phyloP scores from a whole-genome alignment of 495 filamentous ascomycete genomes.

The Jackrogersella minutella region DNA sequence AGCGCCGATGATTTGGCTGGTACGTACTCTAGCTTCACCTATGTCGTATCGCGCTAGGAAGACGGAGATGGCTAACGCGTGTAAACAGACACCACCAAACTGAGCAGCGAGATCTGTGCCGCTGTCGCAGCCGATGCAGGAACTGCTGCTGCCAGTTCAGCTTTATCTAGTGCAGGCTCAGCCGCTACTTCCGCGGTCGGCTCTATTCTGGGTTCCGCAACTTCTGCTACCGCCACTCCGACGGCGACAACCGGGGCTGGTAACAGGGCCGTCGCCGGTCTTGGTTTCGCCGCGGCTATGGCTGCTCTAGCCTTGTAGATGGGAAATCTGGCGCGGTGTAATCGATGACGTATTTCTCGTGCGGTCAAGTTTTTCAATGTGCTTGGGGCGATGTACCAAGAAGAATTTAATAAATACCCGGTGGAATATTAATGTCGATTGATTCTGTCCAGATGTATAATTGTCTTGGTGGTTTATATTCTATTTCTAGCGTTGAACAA shows the following conservation, averaged over 20 bases:
- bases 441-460: slow-evolving; percentile 1
- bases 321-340: background rate
- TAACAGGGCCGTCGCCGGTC: slow-evolving; percentile 26
- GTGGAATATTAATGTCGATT: slow-evolving; percentile 15
- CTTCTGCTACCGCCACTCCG: slow-evolving; percentile 8
- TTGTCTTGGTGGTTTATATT: slow-evolving; percentile 14
- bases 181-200: slow-evolving; percentile 24
- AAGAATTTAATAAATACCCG: slow-evolving; percentile 20
- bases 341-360: background rate
- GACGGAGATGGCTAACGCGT: slow-evolving; percentile 7
- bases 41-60: background rate
- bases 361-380: background rate
- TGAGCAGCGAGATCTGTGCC: slow-evolving; percentile 27
- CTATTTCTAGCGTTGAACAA: slow-evolving; percentile 1
- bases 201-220: slow-evolving; percentile 1
- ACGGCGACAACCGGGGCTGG: slow-evolving; percentile 31
- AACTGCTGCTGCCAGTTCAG: slow-evolving; percentile 20
- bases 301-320: slow-evolving; percentile 46
- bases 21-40: slow-evolving; percentile 15
- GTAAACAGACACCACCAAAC: slow-evolving; percentile 25
- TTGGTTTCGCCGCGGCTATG: slow-evolving; percentile 40
- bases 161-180: slow-evolving; percentile 17
- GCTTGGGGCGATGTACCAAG: background rate
- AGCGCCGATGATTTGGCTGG: slow-evolving; percentile 30
- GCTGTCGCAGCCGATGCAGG: slow-evolving; percentile 9